Base-by-base conservation (phyloP, 345 rosid genomes). In the Geranium brycei region DNA sequence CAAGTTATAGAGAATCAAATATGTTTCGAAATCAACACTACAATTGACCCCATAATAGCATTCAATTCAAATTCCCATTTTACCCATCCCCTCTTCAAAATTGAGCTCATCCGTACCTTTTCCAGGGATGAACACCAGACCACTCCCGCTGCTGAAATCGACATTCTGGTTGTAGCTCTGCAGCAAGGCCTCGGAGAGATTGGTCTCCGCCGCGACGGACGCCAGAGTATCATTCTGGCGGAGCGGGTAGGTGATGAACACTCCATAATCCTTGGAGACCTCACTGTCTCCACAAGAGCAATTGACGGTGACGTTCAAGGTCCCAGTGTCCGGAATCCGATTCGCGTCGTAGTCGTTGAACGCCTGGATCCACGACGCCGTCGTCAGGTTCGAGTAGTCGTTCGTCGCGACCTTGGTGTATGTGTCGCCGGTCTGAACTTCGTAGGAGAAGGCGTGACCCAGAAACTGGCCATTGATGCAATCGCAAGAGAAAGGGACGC, bases 211-310 rank as follows among this genome's bases (percentile, higher is more conserved):
- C 17, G 96, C 84, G 15, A 90, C 63, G 13, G 85, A 63, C 7
- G 35, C 57, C 53, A 93, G 73, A 51, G 70, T 83, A 6, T 93
- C 89, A 28, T 12, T 77, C 6, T 74, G 76, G 66, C 84, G 83
- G 63, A 89, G 85, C 7, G 96, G 95, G 56, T 85, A 87, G 1
- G 95, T 85, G 23, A 73, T 31, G 59, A 89, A 87, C 78, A 89
- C 61, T 8, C 95, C 91, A 57, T 79, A 87, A 0, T 76, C 77
- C 69, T 76, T 74, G 0, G 89, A 83, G 41, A 87, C 75, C 0
- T 11, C 5, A 31, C 72, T 71, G 30, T 82, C 57, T 19, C 95
- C 96, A 62, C 96, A 87, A 23, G 91, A 87, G 61, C 95, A 89
- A 55, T 82, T 89, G 59, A 89, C 95, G 4, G 73, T 75, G 15